Percentiles rank a stretch among this genome's conserved stretches.
phyloP scores from a whole-genome alignment of 2,329 filamentous ascomycete species.

The Fusarium pilosicola region DNA sequence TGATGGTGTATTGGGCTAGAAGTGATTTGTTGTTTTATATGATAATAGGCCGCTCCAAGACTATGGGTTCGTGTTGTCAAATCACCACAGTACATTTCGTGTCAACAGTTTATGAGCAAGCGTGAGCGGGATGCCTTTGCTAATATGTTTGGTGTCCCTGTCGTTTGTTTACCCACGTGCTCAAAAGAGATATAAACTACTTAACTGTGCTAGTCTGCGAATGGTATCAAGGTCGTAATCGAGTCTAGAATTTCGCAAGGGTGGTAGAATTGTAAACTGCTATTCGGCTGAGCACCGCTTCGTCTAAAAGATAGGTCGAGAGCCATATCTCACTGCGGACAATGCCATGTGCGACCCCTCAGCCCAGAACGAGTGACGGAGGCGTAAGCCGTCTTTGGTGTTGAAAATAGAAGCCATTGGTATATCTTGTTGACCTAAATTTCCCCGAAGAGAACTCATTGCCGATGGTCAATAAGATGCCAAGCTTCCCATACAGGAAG shows the following conservation, averaged over 20 bases:
- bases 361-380: neutral
- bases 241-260: neutral
- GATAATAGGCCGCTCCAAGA: constrained; percentile 17
- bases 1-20: constrained; percentile 22
- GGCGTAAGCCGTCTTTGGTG: neutral
- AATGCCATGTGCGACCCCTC: neutral
- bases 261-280: neutral
- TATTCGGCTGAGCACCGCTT: neutral
- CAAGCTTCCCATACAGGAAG: neutral
- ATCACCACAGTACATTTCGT: neutral
- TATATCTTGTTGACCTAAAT: neutral
- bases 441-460: neutral
- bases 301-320: neutral
- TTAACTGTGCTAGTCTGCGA: neutral
- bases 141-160: neutral
- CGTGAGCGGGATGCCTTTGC: neutral
- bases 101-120: neutral
- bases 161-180: too few relatives aligned
- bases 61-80: constrained; percentile 25
- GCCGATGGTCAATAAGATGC: neutral
- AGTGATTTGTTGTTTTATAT: constrained; percentile 21
- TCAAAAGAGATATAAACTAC: neutral
- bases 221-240: neutral
- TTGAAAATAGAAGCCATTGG: neutral
- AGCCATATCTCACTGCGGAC: neutral